Percentiles rank a stretch among this genome's conserved stretches.
Evolutionary conservation across 1,284 basidiomycete genomes (phyloP).

Genomic region (Microbotryum intermedium): DNA sequence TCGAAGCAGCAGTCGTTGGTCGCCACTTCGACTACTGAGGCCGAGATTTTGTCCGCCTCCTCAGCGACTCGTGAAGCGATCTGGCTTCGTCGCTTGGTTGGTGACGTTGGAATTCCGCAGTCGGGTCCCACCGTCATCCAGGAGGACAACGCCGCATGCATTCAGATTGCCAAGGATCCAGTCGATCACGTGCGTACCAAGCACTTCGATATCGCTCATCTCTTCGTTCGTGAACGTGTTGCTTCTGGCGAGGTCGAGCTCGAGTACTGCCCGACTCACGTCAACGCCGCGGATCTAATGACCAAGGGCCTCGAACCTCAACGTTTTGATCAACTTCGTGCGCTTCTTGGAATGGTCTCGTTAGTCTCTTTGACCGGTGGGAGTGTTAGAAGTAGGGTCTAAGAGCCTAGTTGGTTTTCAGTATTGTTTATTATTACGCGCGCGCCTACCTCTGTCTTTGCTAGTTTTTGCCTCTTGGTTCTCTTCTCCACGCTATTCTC

Average conservation of each 20-base stretch:
- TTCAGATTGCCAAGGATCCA: slow-evolving; percentile 40
- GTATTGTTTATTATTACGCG: too few species aligned
- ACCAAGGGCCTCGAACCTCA: slow-evolving; percentile 40
- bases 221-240: slow-evolving; percentile 43
- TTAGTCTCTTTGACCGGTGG: too few species aligned
- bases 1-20: background rate
- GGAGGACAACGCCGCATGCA: slow-evolving; percentile 42
- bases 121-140: slow-evolving; percentile 32
- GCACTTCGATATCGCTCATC: slow-evolving; percentile 45
- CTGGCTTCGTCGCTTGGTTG: slow-evolving; percentile 37
- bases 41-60: background rate
- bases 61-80: too few species aligned
- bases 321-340: too few species aligned
- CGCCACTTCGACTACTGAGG: background rate
- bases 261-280: slow-evolving; percentile 33
- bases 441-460: too few species aligned
- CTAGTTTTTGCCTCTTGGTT: too few species aligned
- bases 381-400: too few species aligned
- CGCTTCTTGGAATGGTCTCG: too few species aligned
- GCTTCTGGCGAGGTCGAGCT: slow-evolving; percentile 35
- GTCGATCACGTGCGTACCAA: slow-evolving; percentile 39
- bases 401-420: too few species aligned
- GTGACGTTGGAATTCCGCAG: slow-evolving; percentile 41
- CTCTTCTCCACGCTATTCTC: too few species aligned
- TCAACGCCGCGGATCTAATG: slow-evolving; percentile 43